Evolutionary conservation across 768 basidiomycete species (phyloP), one percentile per base, ranked within the genome.

Genomic region (Pulveroboletus sp.): DNA sequence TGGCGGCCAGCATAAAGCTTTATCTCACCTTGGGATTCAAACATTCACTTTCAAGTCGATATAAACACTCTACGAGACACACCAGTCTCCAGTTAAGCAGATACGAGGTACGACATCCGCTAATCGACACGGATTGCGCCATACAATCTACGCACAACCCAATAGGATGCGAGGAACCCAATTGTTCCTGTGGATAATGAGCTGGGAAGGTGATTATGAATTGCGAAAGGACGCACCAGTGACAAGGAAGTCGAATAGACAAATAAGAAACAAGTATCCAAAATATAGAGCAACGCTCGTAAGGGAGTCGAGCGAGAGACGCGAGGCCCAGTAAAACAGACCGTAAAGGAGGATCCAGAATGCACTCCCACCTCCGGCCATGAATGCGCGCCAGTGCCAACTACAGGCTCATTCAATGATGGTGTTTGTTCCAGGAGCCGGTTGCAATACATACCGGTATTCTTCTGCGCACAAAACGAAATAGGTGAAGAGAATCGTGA

Each of bases 311-410:
- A 97, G 77, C 20, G 84, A 88, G n/a, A 97, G 78, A 19, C 91
- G 82, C 1, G 91, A 85, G 20, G 76, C 80, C 89, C 88, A 92
- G 63, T 91, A 93, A 70, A 91, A 91, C 10, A 93, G 60, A 3
- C 93, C 94, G 62, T 97, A 98, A 11, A 79, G 77, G 43, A 94
- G 69, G 21, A 97, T 71, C 94, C 94, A 98, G 66, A 94, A 81
- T 4, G 93, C 87, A 52, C 87, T 90, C 20, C 94, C 92, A 9
- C 93, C 95, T 31, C 95, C 95, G 25, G 84, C 87, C 52, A 94
- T 59, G 77, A 98, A 97, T 5, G 91, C 80, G 38, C 92, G 82
- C 95, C 95, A 98, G 50, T 98, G 94, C 94, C 94, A 98, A 50
- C 92, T 89, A n/a, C 19, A 2, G 47, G 37, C 33, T 16, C 37